Base-by-base conservation (phyloP, 2,329 filamentous ascomycete genomes). In the Dryadomyces quercivorus region DNA sequence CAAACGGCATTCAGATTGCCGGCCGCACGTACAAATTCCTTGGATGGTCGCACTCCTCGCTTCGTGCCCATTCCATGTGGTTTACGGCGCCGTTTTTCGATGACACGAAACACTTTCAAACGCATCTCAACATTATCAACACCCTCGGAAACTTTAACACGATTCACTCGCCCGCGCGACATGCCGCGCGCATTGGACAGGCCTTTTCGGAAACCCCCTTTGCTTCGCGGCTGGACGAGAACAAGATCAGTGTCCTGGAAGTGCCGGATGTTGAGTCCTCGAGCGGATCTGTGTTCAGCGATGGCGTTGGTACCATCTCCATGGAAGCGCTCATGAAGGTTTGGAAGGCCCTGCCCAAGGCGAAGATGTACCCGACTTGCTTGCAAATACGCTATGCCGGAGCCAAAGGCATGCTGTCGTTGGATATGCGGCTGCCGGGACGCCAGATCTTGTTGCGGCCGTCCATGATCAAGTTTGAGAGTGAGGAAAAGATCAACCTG, bases 381-480 rank as follows among this genome's bases (percentile, higher is more conserved):
- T 80, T 89, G 48, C 89, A 94, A 61, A 85, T 94, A 46, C 78
- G 88, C 2, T 85, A 80, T 64, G 80, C 74, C 31, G 87, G 86
- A 0, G 82, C 81, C 4, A 94, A 94, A 66, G 88, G 88, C 0
- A 88, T 91, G 80, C 73, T 93, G 0, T 79, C 85, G 0, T 67
- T 92, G 0, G 86, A 94, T 61, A 69, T 73, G 10, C 69, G 73
- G 1, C 70, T 91, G 0, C 2, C 61, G 0, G 86, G 83, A 0
- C 74, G 77, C 34, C 63, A 72, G 2, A 72, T 95, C 43, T 70
- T 72, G 31, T 69, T 94, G 20, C 78, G 89, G 2, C 69, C 74
- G 16, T 92, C 86, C 5, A 95, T 95, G 89, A 73, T 79, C 55
- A 95, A 95, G 61, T 95, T 93, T 59, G 64, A 74, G 1, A 82